Conservation (phyloP, 2,329 filamentous ascomycete species). For the Aspergillus clavatus region DNA sequence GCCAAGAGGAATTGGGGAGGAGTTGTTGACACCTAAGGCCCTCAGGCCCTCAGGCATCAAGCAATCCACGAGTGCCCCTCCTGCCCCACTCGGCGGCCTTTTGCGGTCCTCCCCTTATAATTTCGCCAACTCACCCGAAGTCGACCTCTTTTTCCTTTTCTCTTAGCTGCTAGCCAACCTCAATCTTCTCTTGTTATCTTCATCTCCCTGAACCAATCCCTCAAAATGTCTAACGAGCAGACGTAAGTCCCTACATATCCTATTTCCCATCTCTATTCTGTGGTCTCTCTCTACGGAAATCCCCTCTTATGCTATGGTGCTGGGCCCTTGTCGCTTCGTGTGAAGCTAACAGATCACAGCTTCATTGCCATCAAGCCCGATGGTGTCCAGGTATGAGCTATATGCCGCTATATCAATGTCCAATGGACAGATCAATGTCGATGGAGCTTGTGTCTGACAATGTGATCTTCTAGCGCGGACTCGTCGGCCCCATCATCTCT, state of each 20-base stretch:
- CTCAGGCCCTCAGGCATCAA: slow-evolving; percentile 18
- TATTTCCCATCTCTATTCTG: slow-evolving; percentile 5
- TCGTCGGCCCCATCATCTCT: slow-evolving; percentile 94
- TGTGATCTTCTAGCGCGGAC: slow-evolving; percentile 67
- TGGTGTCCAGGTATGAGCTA: slow-evolving; percentile 79
- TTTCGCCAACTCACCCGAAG: slow-evolving; percentile 23
- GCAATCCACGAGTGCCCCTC: slow-evolving; percentile 7
- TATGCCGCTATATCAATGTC: not conserved
- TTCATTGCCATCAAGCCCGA: slow-evolving; percentile 99
- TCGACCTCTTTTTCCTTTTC: slow-evolving; percentile 17
- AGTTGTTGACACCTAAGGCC: slow-evolving; percentile 22
- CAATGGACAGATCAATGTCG: slow-evolving; percentile 1
- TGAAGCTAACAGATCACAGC: slow-evolving; percentile 51
- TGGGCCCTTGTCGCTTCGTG: slow-evolving; percentile 7
- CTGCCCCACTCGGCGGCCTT: slow-evolving; percentile 21
- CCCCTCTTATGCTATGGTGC: not conserved
- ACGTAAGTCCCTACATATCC: slow-evolving; percentile 60
- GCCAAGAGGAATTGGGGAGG: slow-evolving; percentile 4
- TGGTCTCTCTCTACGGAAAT: slow-evolving; percentile 1
- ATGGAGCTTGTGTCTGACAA: slow-evolving; percentile 23
- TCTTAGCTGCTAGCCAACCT: slow-evolving; percentile 19
- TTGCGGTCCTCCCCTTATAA: slow-evolving; percentile 8
- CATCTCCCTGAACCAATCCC: slow-evolving; percentile 28
- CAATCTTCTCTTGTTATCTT: slow-evolving; percentile 14
- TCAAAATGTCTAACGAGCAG: slow-evolving; percentile 74